phyloP scores from a whole-genome alignment of 768 basidiomycete genomes.

The Macrolepiota dolichaula region DNA sequence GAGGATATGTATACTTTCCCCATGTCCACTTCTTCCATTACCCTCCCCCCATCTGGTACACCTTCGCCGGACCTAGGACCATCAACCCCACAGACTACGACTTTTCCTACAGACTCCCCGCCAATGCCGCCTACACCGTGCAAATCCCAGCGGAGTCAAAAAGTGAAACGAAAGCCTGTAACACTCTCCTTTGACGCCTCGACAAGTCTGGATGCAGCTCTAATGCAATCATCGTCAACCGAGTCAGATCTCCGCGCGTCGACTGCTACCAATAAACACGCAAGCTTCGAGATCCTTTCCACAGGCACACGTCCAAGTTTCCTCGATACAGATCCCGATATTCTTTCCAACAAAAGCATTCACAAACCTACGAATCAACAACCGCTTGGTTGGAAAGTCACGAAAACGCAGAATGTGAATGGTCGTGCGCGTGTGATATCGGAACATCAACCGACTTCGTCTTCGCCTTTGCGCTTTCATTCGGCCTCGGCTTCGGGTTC shows the following conservation, averaged over 20 bases:
- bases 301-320: not conserved
- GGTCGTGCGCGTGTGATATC: slow-evolving; percentile 1
- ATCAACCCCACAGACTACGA: not conserved
- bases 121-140: not conserved
- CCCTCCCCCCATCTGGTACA: not conserved
- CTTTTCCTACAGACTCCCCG: not conserved
- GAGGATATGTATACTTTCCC: too few relatives aligned
- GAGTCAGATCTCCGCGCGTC: not conserved
- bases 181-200: not conserved
- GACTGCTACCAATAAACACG: not conserved
- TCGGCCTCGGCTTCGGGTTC: not conserved
- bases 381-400: not conserved
- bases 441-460: slow-evolving; percentile 1
- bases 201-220: not conserved
- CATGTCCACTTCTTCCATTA: too few relatives aligned
- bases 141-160: not conserved
- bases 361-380: not conserved
- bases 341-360: not conserved
- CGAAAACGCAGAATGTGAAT: slow-evolving; percentile 4
- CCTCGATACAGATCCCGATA: slow-evolving; percentile 5
- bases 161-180: slow-evolving; percentile 8
- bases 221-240: not conserved
- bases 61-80: not conserved
- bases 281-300: not conserved
- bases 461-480: slow-evolving; percentile 2